phyloP scores from a whole-genome alignment of 2,329 filamentous ascomycete genomes.

The Diplodia corticola region DNA sequence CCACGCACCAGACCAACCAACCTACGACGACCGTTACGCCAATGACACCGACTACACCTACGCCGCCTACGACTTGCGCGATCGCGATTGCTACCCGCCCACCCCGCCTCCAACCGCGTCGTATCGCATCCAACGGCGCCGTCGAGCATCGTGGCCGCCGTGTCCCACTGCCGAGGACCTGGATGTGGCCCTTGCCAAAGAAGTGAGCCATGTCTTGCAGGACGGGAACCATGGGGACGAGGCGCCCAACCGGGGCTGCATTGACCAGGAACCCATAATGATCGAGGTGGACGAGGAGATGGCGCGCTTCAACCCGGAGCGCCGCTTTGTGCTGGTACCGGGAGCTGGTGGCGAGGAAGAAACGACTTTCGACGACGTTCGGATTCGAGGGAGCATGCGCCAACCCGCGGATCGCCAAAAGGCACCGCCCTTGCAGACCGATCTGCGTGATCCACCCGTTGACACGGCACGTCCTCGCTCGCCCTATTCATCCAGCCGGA shows the following conservation, averaged over 20 bases:
- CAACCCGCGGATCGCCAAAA: constrained; percentile 26
- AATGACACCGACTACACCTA: background rate
- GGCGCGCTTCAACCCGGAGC: constrained; percentile 54
- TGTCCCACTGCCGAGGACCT: constrained; percentile 66
- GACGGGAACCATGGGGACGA: constrained; percentile 52
- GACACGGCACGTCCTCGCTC: constrained; percentile 45
- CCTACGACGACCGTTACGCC: constrained; percentile 8
- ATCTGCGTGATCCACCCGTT: constrained; percentile 41
- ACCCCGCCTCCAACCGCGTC: constrained; percentile 15
- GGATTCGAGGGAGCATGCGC: constrained; percentile 5
- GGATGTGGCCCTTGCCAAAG: constrained; percentile 62
- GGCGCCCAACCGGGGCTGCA: constrained; percentile 59
- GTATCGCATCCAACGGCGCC: constrained; percentile 24
- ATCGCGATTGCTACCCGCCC: constrained; percentile 14
- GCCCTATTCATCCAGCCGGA: constrained; percentile 48
- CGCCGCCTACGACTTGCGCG: constrained; percentile 6
- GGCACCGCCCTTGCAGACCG: constrained; percentile 38
- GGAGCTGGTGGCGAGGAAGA: constrained; percentile 30
- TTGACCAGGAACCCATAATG: constrained; percentile 69
- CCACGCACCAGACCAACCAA: background rate
- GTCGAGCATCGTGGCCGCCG: constrained; percentile 52
- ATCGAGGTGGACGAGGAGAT: constrained; percentile 55
- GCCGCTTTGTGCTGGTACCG: constrained; percentile 63
- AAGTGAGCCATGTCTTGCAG: constrained; percentile 47
- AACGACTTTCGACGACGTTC: background rate